Evolutionary conservation across 108 stramenopile genomes (phyloP).

Genomic region (Nitzschia inconspicua): DNA sequence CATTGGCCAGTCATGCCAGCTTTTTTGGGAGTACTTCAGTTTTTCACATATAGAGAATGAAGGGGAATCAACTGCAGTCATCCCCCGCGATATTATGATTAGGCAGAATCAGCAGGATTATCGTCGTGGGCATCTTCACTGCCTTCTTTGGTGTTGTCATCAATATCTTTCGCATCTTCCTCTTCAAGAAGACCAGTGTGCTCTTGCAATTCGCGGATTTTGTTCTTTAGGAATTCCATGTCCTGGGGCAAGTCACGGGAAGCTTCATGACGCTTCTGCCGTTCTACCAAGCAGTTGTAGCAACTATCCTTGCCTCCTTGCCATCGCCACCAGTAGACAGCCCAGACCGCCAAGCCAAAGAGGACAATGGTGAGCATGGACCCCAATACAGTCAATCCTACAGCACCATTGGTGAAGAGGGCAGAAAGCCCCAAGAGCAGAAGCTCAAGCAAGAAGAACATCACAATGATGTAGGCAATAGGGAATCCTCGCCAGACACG

Average conservation of each 20-base stretch:
- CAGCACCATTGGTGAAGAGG: slow-evolving; percentile 47
- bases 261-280: slow-evolving; percentile 31
- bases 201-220: slow-evolving; percentile 27
- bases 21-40: too few species aligned
- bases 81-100: too few species aligned
- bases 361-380: slow-evolving; percentile 46
- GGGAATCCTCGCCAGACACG: slow-evolving; percentile 58
- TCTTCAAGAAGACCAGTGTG: slow-evolving; percentile 40
- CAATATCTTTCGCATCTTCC: neutral
- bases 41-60: too few species aligned
- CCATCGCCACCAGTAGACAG: slow-evolving; percentile 45
- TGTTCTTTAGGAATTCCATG: slow-evolving; percentile 41
- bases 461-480: slow-evolving; percentile 59
- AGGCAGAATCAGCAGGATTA: neutral
- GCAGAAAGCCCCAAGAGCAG: slow-evolving; percentile 55
- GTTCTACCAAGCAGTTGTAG: slow-evolving; percentile 30
- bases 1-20: too few species aligned
- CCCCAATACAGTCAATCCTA: slow-evolving; percentile 69
- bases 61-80: too few species aligned
- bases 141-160: neutral
- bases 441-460: slow-evolving; percentile 63
- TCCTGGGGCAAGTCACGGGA: slow-evolving; percentile 42
- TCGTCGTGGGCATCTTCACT: neutral
- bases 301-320: slow-evolving; percentile 35
- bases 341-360: slow-evolving; percentile 24